Conservation (phyloP, 345 rosid species). For the Eucalyptus coolabah region DNA sequence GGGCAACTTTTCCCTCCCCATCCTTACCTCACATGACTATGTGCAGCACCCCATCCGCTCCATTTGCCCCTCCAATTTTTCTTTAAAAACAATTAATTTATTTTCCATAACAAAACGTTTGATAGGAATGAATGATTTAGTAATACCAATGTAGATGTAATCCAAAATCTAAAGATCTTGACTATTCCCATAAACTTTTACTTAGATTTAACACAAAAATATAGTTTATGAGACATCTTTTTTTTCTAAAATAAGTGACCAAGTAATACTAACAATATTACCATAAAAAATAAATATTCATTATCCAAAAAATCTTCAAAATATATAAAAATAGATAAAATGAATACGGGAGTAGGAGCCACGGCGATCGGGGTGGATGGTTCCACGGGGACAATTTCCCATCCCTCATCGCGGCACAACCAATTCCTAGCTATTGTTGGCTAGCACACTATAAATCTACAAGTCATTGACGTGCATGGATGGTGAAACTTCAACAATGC, state of each 20-base stretch:
- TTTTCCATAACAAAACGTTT: background rate
- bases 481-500: background rate
- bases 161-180: background rate
- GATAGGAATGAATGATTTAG: too few relatives aligned
- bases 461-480: background rate
- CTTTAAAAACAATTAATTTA: too few relatives aligned
- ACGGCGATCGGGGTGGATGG: background rate
- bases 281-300: too few relatives aligned
- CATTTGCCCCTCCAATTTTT: background rate
- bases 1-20: background rate
- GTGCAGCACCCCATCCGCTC: background rate
- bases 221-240: background rate
- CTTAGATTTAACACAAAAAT: background rate
- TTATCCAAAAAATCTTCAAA: background rate
- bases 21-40: background rate
- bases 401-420: background rate
- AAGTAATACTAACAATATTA: accelerated
- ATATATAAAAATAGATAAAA: too few relatives aligned
- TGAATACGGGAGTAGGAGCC: background rate
- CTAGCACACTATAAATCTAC: background rate
- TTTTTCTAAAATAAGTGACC: too few relatives aligned
- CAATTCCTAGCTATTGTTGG: background rate
- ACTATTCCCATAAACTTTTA: too few relatives aligned
- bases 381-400: background rate
- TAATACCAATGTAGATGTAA: background rate